Evolutionary conservation across 2,329 filamentous ascomycete species (phyloP).

Genomic region (Calonectria leucothoes): DNA sequence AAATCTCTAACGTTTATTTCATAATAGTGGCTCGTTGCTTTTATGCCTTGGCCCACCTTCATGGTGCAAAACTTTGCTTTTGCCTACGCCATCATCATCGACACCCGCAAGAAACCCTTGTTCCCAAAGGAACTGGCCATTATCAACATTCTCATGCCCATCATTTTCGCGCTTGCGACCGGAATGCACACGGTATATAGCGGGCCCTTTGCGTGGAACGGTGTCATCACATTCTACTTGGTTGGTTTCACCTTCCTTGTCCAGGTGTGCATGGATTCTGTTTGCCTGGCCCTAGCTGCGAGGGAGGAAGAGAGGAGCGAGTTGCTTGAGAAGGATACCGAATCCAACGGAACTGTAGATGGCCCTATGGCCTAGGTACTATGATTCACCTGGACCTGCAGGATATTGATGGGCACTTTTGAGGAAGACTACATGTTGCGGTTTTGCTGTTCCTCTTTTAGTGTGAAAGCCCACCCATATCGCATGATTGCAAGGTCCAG

Average conservation of each 20-base stretch:
- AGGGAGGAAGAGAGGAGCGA: background rate
- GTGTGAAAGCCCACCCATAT: too few relatives aligned
- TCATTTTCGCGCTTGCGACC: constrained; percentile 14
- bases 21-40: constrained; percentile 14
- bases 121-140: constrained; percentile 29
- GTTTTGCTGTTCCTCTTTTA: background rate
- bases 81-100: constrained; percentile 27
- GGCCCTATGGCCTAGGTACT: background rate
- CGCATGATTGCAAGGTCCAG: too few relatives aligned
- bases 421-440: background rate
- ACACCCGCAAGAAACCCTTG: constrained; percentile 21
- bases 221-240: constrained; percentile 22
- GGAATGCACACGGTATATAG: constrained; percentile 22
- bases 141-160: constrained; percentile 25
- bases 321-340: background rate
- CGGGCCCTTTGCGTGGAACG: constrained; percentile 28
- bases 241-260: constrained; percentile 25
- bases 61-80: constrained; percentile 28
- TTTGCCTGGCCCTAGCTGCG: constrained; percentile 7
- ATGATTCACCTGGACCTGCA: background rate
- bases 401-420: background rate
- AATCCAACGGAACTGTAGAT: background rate
- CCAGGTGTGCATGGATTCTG: constrained; percentile 10
- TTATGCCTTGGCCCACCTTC: constrained; percentile 27
- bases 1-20: background rate